A percentile compares a stretch with the other conserved stretches of the same genome.
phyloP scores from a whole-genome alignment of 306 rosid genomes.

The Bauhinia variegata region DNA sequence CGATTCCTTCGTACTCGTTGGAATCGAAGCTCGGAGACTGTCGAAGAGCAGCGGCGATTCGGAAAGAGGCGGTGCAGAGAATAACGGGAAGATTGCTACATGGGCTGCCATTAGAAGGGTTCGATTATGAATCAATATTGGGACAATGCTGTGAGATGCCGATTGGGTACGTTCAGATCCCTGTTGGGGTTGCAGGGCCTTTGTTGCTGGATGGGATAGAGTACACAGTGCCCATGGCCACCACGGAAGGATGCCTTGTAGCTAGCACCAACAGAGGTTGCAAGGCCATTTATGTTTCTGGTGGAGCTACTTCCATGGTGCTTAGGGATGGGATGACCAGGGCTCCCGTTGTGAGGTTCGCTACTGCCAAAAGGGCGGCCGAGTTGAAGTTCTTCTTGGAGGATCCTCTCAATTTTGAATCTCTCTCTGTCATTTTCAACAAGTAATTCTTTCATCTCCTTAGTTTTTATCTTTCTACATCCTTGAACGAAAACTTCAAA shows the following conservation, averaged over 20 bases:
- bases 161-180: conserved; percentile 76
- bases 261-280: conserved; percentile 92
- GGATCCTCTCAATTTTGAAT: conserved; percentile 63
- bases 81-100: conserved; percentile 50
- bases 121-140: conserved; percentile 72
- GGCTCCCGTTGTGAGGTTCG: conserved; percentile 84
- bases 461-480: background rate
- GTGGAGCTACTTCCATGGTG: conserved; percentile 74
- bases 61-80: conserved; percentile 71
- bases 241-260: conserved; percentile 84
- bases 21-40: conserved; percentile 75
- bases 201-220: conserved; percentile 69
- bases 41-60: conserved; percentile 63
- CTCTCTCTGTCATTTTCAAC: conserved; percentile 68
- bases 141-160: conserved; percentile 99
- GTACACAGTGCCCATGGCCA: conserved; percentile 86
- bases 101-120: conserved; percentile 72
- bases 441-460: conserved; percentile 37
- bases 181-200: conserved; percentile 93
- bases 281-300: conserved; percentile 76
- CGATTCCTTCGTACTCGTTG: conserved; percentile 66
- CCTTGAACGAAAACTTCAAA: background rate
- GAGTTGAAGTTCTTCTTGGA: conserved; percentile 74
- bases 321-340: conserved; percentile 84
- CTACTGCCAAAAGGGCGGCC: conserved; percentile 69